These are phyloP conservation scores for Neonectria faginata DNA, from an alignment of 2,329 filamentous ascomycete genomes.

Conservation along the genomic window DNA sequence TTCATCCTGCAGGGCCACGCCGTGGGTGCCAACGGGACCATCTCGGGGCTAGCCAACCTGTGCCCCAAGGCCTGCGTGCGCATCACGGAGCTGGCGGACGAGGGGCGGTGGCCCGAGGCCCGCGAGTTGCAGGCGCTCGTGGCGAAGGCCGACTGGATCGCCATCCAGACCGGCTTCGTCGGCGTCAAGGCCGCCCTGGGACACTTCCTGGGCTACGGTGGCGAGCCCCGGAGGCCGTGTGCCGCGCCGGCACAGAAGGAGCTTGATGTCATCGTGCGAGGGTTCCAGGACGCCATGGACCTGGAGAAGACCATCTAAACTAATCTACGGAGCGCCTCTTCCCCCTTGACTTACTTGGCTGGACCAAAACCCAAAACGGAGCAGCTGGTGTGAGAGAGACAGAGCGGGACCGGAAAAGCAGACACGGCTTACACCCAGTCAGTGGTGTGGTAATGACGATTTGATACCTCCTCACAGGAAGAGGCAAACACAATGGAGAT, in stretches of 20 bases:
- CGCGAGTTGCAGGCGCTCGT: slow-evolving; percentile 54
- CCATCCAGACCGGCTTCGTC: slow-evolving; percentile 61
- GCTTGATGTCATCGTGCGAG: slow-evolving; percentile 50
- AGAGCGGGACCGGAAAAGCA: slow-evolving; percentile 16
- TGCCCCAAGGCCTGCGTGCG: slow-evolving; percentile 52
- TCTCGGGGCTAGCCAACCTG: slow-evolving; percentile 56
- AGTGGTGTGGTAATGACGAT: slow-evolving; percentile 33
- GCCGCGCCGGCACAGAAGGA: slow-evolving; percentile 49
- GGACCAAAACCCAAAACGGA: slow-evolving; percentile 14
- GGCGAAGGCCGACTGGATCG: slow-evolving; percentile 59
- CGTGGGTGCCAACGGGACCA: slow-evolving; percentile 55
- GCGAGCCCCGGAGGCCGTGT: slow-evolving; percentile 56
- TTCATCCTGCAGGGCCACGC: slow-evolving; percentile 56
- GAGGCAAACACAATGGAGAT: slow-evolving; percentile 6
- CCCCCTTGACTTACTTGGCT: background rate
- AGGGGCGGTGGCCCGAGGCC: slow-evolving; percentile 50
- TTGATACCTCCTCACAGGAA: slow-evolving; percentile 20
- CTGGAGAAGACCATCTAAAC: slow-evolving; percentile 45
- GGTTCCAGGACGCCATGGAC: slow-evolving; percentile 52
- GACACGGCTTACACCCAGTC: slow-evolving; percentile 29
- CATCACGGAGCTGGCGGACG: slow-evolving; percentile 50
- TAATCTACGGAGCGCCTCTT: background rate
- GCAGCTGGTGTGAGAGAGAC: background rate
- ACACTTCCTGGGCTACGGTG: slow-evolving; percentile 54
- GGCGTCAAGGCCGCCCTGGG: slow-evolving; percentile 61